Percentiles rank a stretch among this genome's conserved stretches.
Conservation (phyloP, 164 flowering plant genomes). For the Chimonanthus salicifolius region DNA sequence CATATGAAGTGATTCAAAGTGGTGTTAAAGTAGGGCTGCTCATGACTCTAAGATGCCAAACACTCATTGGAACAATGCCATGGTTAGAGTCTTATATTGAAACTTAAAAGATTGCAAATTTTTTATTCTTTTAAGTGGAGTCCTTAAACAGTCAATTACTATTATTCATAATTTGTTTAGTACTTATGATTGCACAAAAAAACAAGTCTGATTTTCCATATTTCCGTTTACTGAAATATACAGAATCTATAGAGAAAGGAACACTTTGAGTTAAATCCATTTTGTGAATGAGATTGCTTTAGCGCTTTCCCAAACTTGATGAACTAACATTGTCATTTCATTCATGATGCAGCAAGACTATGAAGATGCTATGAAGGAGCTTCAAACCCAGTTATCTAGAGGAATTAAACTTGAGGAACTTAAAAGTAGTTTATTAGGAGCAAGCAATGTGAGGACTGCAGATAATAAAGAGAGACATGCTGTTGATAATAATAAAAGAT, state of each 20-base stretch:
- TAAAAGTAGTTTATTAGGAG: conserved; percentile 10
- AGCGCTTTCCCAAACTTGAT: neutral
- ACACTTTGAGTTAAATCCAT: neutral
- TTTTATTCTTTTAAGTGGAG: neutral
- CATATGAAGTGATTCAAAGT: too few relatives aligned
- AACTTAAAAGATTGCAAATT: neutral
- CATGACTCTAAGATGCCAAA: neutral
- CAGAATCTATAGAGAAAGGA: neutral
- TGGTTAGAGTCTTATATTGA: neutral
- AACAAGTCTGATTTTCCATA: neutral
- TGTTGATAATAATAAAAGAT: conserved; percentile 4
- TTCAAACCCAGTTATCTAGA: conserved; percentile 28
- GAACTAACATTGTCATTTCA: neutral
- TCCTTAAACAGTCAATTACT: too few relatives aligned
- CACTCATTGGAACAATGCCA: neutral
- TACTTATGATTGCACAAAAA: neutral
- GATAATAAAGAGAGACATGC: neutral
- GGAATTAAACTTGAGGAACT: conserved; percentile 31
- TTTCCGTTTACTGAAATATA: too few relatives aligned
- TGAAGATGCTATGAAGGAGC: conserved; percentile 34
- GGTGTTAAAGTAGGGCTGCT: neutral
- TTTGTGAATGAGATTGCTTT: neutral
- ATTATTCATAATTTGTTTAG: neutral
- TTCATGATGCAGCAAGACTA: conserved; percentile 28
- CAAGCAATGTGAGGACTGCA: conserved; percentile 7